A percentile compares a stretch with the other conserved stretches of the same genome.
phyloP scores from a whole-genome alignment of 805 yeast genomes.

The Candida silvatica region DNA sequence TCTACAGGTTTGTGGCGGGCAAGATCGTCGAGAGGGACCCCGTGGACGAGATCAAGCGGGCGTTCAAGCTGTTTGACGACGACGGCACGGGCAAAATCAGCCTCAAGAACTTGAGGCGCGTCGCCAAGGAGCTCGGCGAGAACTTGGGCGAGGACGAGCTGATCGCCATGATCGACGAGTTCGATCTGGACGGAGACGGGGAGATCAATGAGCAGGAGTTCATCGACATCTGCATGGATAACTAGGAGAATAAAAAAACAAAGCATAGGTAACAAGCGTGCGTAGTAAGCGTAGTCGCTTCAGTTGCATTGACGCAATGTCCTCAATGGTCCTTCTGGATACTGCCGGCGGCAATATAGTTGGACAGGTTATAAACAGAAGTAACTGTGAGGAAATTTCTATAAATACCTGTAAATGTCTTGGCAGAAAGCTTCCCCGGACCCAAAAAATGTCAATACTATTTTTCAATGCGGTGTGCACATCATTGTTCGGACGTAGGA shows the following conservation, averaged over 20 bases:
- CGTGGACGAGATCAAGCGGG: slow-evolving; percentile 81
- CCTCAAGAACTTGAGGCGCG: slow-evolving; percentile 73
- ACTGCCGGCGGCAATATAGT: no score
- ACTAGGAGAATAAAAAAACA: no score
- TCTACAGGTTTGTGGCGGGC: slow-evolving; percentile 71
- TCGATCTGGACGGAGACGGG: slow-evolving; percentile 94
- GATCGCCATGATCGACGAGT: slow-evolving; percentile 95
- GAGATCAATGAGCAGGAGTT: slow-evolving; percentile 89
- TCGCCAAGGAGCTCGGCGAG: slow-evolving; percentile 90
- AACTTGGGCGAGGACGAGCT: slow-evolving; percentile 86
- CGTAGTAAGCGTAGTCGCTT: no score
- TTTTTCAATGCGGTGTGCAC: not conserved
- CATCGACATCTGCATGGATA: slow-evolving; percentile 78
- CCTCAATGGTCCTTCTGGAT: no score
- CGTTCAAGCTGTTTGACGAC: slow-evolving; percentile 83
- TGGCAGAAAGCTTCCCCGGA: not conserved
- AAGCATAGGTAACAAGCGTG: no score
- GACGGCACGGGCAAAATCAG: slow-evolving; percentile 83
- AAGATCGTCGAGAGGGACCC: slow-evolving; percentile 87
- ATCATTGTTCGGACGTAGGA: not conserved
- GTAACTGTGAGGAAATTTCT: no score
- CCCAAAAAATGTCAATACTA: no score
- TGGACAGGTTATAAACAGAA: no score
- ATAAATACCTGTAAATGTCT: not conserved
- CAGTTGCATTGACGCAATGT: no score